Base-by-base conservation (phyloP, 495 filamentous ascomycete species). In the Neurospora sp. region DNA sequence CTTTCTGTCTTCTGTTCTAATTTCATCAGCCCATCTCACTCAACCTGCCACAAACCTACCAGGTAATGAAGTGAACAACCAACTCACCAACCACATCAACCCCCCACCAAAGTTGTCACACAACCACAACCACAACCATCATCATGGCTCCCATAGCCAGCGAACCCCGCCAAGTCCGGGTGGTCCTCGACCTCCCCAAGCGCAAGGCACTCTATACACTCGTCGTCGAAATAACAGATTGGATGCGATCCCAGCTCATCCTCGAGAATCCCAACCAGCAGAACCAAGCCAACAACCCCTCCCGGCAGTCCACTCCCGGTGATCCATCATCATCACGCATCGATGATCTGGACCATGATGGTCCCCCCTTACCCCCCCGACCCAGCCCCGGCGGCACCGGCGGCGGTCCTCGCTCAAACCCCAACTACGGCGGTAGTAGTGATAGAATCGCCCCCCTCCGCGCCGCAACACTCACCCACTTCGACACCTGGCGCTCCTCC, bases 121-220 rank as follows among this genome's bases (percentile, higher is more conserved):
- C 18, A 7, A 40, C 46, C 4, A 16, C 22, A 22, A 53, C 40
- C 27, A 70, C 31, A 35, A 35, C 31, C 4, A 35, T 27, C 31
- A 35, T 27, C 39, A 86, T 86, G 84, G 83, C 84, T 65, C 84
- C 83, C 44, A 80, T 83, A 35, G 82, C 79, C 39, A 81, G 40
- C 39, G 84, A 86, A 42, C 84, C 84, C 18, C 79, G 83, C 68
- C 82, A 83, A 40, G 69, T 86, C 37, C 81, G 83, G n/a, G 74
- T 84, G 9, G 79, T 82, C 10, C 75, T 86, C n/a, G 82, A 84
- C 69, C 79, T 77, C 69, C 78, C 81, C 35, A 79, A 78, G 39
- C 83, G 84, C 73, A 81, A 79, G 71, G 82, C 78, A 4, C 79
- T 84, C 22, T 83, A 83, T 73, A 75, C 70, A 20, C 81, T 86